Evolutionary conservation across 768 basidiomycete genomes (phyloP), one percentile per base, ranked within the genome.

Genomic region (Leccinum incarnatum): DNA sequence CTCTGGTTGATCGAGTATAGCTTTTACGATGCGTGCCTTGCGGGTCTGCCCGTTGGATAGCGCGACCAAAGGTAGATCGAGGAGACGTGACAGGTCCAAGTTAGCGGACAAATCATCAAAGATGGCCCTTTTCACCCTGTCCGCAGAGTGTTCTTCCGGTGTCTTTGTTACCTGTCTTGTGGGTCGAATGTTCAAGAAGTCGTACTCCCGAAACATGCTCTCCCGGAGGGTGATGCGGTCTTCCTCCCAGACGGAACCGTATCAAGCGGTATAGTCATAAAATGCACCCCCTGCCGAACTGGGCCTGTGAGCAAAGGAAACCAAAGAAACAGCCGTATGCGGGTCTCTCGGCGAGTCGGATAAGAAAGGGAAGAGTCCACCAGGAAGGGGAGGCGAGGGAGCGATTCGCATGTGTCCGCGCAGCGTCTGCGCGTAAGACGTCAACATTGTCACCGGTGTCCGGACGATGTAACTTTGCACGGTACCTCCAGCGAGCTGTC

Each of bases 1-100:
- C 60, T 87, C 81, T 0, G 94, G 93, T 47, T 81, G 78, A 17
- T 72, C 76, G 32, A 98, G 69, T 9, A 98, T 71, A 0, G 91
- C 90, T 62, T 87, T 84, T 8, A 91, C 79, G 50, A 99, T 90
- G 48, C 95, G 77, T 5, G 94, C 94, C 17, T 93, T 76, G 37
- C 95, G 77, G 30, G 88, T 98, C 76, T 99, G 95, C 0, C 96
- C 96, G 66, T 95, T 96, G 61, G 89, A 92, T 53, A 98, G 71
- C 0, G 91, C 91, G 8, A 98, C 79, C 4, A 91, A 69, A 0
- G 96, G 96, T 5, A 96, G 67, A 67, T 95, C 88, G n/a, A 98
- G 76, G 25, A 95, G 73, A 5, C 77, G 63, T 2, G 72, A 69
- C 42, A 98, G 75, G 9, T 81, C 80, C 69, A 98, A 79, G 50